Conservation (phyloP, 768 basidiomycete genomes). For the Asterophora parasitica region DNA sequence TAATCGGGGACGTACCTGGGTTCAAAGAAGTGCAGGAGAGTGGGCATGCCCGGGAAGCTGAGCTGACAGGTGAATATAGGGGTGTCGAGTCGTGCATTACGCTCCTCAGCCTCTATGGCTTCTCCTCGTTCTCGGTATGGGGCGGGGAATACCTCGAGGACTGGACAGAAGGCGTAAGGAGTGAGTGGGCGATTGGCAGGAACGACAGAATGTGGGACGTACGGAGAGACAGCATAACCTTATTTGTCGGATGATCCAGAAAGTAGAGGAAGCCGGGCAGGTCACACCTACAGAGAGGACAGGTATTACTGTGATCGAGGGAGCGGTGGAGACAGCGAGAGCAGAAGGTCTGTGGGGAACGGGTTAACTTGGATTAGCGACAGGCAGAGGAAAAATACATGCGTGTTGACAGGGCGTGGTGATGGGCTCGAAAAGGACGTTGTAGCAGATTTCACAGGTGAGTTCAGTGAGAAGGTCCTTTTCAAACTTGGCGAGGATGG, state of each 20-base stretch:
- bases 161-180: constrained; percentile 25
- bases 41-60: constrained; percentile 88
- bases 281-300: constrained; percentile 81
- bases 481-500: constrained; percentile 38
- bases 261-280: constrained; percentile 76
- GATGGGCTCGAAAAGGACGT: constrained; percentile 76
- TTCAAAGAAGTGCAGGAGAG: constrained; percentile 89
- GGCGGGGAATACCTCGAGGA: constrained; percentile 64
- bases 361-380: constrained; percentile 1
- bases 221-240: constrained; percentile 68
- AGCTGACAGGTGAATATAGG: constrained; percentile 91
- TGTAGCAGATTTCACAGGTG: constrained; percentile 89
- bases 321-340: constrained; percentile 83
- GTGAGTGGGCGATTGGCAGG: constrained; percentile 3
- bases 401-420: constrained; percentile 97
- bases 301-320: constrained; percentile 76
- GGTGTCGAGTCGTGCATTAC: constrained; percentile 73
- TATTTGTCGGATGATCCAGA: constrained; percentile 76
- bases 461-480: constrained; percentile 67
- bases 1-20: constrained; percentile 46
- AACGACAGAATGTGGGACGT: constrained; percentile 19
- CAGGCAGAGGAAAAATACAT: constrained; percentile 26
- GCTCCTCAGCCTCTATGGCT: constrained; percentile 70
- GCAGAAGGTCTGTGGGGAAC: constrained; percentile 73
- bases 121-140: constrained; percentile 58